phyloP scores from a whole-genome alignment of 441 rosid species.

The Pelargonium fulgidum region DNA sequence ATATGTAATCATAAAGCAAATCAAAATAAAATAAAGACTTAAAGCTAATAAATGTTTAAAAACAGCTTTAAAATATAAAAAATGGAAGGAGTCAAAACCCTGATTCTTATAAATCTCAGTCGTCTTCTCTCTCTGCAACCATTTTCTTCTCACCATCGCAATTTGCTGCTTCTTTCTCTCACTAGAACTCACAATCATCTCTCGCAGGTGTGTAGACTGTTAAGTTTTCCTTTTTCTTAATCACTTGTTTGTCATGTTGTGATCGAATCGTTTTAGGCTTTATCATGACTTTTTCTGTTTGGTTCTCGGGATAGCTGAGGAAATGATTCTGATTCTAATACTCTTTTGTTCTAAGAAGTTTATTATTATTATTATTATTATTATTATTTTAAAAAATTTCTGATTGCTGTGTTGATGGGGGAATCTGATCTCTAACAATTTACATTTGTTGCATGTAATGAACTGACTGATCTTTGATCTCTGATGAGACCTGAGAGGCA shows the following conservation, averaged over 20 bases:
- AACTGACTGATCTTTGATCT: neutral
- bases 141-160: no score
- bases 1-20: no score
- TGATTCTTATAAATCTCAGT: slow-evolving; percentile 3
- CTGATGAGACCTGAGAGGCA: no score
- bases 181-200: neutral
- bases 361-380: no score
- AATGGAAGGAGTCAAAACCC: neutral
- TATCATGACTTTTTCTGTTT: slow-evolving; percentile 6
- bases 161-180: neutral
- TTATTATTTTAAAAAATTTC: no score
- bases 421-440: neutral
- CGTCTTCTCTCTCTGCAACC: neutral
- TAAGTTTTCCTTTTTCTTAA: neutral
- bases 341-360: neutral
- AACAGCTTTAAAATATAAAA: no score
- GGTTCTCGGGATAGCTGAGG: neutral
- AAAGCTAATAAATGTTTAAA: no score
- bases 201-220: neutral
- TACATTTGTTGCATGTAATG: slow-evolving; percentile 2
- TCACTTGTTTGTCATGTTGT: neutral
- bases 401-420: neutral
- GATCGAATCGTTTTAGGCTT: no score
- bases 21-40: no score
- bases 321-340: neutral